phyloP scores from a whole-genome alignment of 306 rosid genomes.

The Vachellia pachyceras region DNA sequence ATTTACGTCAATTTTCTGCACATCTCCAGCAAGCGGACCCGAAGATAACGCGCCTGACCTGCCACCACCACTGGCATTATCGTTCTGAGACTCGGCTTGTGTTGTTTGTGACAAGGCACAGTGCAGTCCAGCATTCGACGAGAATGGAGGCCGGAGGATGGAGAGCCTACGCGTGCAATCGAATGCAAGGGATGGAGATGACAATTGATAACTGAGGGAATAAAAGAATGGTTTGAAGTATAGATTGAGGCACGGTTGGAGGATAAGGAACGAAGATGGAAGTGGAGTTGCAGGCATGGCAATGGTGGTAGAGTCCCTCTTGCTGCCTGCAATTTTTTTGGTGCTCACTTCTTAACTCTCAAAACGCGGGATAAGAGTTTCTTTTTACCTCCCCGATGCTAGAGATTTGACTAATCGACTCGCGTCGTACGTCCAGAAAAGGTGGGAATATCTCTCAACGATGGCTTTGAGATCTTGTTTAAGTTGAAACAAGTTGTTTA shows the following conservation, averaged over 20 bases:
- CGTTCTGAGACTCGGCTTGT: constrained; percentile 48
- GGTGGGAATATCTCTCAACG: too few species aligned
- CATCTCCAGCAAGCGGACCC: constrained; percentile 49
- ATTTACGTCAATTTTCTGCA: constrained; percentile 77
- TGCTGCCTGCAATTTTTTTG: neutral
- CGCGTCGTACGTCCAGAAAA: too few species aligned
- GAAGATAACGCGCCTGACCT: constrained; percentile 76
- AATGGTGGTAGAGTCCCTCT: neutral
- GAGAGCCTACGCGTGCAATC: constrained; percentile 40
- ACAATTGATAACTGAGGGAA: constrained; percentile 43
- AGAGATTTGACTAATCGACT: too few species aligned
- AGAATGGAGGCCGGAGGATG: constrained; percentile 25
- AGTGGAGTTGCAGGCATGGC: constrained; percentile 49
- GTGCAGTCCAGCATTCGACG: constrained; percentile 30
- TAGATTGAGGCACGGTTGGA: constrained; percentile 57
- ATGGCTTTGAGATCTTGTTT: too few species aligned
- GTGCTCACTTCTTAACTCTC: neutral
- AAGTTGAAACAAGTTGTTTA: too few species aligned
- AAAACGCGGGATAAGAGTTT: constrained; percentile 8
- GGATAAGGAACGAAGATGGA: constrained; percentile 54
- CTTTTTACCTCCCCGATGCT: too few species aligned
- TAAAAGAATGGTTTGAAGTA: constrained; percentile 56
- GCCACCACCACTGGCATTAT: constrained; percentile 46
- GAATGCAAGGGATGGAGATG: constrained; percentile 52
- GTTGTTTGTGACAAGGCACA: constrained; percentile 53